These are phyloP conservation scores for Lactarius tabidus DNA, from an alignment of 768 basidiomycete genomes.

Conservation along the genomic window DNA sequence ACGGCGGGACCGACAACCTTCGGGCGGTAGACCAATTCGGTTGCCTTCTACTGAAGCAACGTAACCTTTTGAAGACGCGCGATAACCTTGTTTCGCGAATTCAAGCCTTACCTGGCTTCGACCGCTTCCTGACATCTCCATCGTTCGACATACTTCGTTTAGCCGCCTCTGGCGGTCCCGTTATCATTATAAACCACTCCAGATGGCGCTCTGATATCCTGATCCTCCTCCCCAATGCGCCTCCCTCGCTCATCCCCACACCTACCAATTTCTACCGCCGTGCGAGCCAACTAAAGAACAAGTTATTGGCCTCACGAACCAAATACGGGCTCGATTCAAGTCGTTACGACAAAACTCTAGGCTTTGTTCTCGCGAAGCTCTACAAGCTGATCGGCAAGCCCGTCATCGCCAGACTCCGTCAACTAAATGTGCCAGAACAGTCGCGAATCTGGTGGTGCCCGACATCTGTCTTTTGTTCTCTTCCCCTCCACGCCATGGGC, in stretches of 20 bases:
- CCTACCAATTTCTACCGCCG: neutral
- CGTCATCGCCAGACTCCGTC: neutral
- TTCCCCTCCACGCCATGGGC: slow-evolving; percentile 22
- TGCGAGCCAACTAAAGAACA: neutral
- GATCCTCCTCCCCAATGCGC: neutral
- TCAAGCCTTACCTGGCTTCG: neutral
- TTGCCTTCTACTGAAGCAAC: neutral
- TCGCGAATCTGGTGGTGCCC: slow-evolving; percentile 23
- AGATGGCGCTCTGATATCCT: slow-evolving; percentile 9
- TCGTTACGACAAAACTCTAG: neutral
- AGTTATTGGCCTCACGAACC: neutral
- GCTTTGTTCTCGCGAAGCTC: slow-evolving; percentile 3
- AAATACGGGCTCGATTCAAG: neutral
- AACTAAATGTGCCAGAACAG: neutral
- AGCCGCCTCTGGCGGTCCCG: slow-evolving; percentile 4
- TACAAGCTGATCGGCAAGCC: slow-evolving; percentile 4
- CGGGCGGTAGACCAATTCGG: neutral
- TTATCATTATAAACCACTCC: slow-evolving; percentile 10
- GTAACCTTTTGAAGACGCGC: neutral
- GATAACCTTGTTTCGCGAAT: neutral
- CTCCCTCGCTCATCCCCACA: neutral
- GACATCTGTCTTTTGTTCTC: slow-evolving; percentile 11
- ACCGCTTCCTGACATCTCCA: neutral
- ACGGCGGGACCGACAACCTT: neutral
- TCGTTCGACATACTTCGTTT: neutral